Conservation (phyloP, 805 yeast genomes). For the Candida cerambycidarum region DNA sequence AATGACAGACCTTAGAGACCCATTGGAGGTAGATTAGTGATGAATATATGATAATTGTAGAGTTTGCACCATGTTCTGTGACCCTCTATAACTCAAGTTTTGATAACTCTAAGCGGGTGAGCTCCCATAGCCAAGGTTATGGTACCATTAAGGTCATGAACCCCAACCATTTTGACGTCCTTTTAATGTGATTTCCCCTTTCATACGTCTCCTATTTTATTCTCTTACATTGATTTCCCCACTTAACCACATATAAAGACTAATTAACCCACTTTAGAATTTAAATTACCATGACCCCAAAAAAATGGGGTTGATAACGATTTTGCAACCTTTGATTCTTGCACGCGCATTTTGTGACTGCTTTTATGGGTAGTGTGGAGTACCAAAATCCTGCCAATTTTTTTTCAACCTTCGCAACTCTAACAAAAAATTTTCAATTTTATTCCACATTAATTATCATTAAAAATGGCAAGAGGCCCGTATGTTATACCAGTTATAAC, state of each 20-base stretch:
- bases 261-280: slow-evolving; percentile 3
- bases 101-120: no score
- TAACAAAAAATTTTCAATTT: slow-evolving; percentile 5
- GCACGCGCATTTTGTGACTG: neutral
- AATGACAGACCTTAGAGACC: neutral
- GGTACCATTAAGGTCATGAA: no score
- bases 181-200: neutral
- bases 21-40: neutral
- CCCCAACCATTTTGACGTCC: neutral
- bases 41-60: neutral
- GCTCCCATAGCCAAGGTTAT: no score
- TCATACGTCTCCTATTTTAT: neutral
- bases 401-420: neutral
- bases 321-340: neutral
- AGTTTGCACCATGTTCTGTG: no score
- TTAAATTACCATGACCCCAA: slow-evolving; percentile 2
- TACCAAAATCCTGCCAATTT: neutral
- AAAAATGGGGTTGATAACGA: slow-evolving; percentile 7
- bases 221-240: slow-evolving; percentile 3
- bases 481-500: slow-evolving; percentile 27
- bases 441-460: slow-evolving; percentile 6
- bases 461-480: slow-evolving; percentile 56
- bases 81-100: no score
- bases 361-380: neutral
- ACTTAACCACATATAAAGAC: neutral